Conservation (phyloP, 176 grass and related monocot species). For the Guadua angustifolia region DNA sequence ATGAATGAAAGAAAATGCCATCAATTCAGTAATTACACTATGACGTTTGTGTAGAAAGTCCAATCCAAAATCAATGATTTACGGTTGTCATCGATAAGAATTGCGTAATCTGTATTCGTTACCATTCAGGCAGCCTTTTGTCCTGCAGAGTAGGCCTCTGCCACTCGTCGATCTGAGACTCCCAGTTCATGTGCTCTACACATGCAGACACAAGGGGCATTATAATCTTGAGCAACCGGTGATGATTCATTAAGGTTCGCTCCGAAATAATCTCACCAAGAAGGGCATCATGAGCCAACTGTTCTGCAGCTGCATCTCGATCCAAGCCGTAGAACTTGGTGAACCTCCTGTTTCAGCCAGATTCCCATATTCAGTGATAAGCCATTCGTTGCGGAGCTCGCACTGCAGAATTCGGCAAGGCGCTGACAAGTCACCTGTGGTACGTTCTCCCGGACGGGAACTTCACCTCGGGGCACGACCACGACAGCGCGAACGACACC, state of each 20-base stretch:
- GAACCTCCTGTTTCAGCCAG: slow-evolving; percentile 60
- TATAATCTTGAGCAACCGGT: not conserved
- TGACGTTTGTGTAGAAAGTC: no score
- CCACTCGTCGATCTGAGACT: slow-evolving; percentile 85
- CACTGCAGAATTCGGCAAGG: not conserved
- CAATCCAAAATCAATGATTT: no score
- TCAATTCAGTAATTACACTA: not conserved
- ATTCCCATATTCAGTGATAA: not conserved
- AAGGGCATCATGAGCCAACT: slow-evolving; percentile 72
- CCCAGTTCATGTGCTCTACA: slow-evolving; percentile 78
- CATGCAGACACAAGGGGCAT: not conserved
- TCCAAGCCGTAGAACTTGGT: slow-evolving; percentile 76
- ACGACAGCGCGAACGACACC: slow-evolving; percentile 83
- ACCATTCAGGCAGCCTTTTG: slow-evolving; percentile 75
- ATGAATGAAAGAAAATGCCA: not conserved
- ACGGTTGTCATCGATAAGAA: not conserved
- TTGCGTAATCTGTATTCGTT: not conserved
- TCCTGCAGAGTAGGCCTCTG: slow-evolving; percentile 75
- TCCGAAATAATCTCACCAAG: slow-evolving; percentile 54
- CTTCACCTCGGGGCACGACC: slow-evolving; percentile 85
- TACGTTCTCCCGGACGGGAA: slow-evolving; percentile 77
- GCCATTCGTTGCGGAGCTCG: no score
- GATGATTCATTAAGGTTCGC: not conserved
- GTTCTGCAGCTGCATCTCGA: slow-evolving; percentile 59
- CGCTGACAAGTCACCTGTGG: slow-evolving; percentile 58